A percentile compares a stretch with the other conserved stretches of the same genome.
phyloP scores from a whole-genome alignment of 192 early-diverging fungal species.

The Coemansia guatemalensis region DNA sequence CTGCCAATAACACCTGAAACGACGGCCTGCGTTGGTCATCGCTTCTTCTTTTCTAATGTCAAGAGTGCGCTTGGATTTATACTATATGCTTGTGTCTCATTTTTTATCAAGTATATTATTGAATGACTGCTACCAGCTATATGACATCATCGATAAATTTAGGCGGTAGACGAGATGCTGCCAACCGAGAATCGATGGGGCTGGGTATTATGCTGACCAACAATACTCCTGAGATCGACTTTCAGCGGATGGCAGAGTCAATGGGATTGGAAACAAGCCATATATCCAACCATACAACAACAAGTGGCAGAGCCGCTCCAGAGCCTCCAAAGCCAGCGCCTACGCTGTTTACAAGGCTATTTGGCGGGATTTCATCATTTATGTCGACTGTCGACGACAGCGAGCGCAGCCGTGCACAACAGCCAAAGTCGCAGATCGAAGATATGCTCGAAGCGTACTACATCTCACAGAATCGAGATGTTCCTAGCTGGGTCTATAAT shows the following conservation, averaged over 20 bases:
- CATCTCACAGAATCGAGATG: constrained; percentile 27
- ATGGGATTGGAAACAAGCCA: constrained; percentile 9
- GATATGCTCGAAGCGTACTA: constrained; percentile 52
- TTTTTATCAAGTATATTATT: background rate
- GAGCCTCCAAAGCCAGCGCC: constrained; percentile 4
- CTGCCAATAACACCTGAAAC: background rate
- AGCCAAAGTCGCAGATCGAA: constrained; percentile 38
- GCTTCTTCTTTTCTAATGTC: background rate
- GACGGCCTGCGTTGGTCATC: background rate
- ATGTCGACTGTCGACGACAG: constrained; percentile 18
- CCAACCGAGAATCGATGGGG: constrained; percentile 26
- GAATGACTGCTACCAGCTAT: background rate
- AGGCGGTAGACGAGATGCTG: background rate
- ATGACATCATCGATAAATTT: background rate
- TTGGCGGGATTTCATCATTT: constrained; percentile 20
- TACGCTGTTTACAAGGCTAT: constrained; percentile 29
- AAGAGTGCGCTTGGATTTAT: background rate
- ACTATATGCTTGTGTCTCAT: background rate
- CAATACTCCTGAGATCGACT: constrained; percentile 6
- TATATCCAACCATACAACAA: background rate
- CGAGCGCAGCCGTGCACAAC: background rate
- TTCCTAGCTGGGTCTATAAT: constrained; percentile 40
- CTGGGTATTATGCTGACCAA: constrained; percentile 37
- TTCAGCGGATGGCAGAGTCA: constrained; percentile 13
- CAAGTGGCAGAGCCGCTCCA: background rate